Base-by-base conservation (phyloP, 2,329 filamentous ascomycete species). In the Dactylellina parvicollis region DNA sequence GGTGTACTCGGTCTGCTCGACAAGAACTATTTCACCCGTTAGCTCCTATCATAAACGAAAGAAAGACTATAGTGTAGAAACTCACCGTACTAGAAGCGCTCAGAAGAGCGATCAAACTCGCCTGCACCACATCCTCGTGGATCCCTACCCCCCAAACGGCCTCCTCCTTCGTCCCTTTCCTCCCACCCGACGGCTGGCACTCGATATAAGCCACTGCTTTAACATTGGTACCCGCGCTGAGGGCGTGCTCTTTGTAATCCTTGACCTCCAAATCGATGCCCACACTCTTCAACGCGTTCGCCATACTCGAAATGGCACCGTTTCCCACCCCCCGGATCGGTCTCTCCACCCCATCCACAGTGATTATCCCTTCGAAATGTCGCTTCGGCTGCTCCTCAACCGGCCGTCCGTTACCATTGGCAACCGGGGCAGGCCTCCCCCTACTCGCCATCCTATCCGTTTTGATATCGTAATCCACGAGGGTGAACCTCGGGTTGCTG, bases 141-240 rank as follows among this genome's bases (percentile, higher is more conserved):
- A 97, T 91, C 32, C 92, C 92, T 4, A 96, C 90, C 77, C 92
- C 92, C 92, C 92, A 96, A 1, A 96, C 90, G 78, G 87, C 90
- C 78, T 91, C 85, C 60, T 86, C 86, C 75, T 85, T 89, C 49
- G 86, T 92, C 0, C 72, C 57, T 9, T 34, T 42, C 14, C 52
- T 59, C 1, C 49, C 42, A 32, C 26, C 36, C 44, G 67, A 72
- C 2, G 67, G 67, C 10, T 75, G 52, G 81, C 92, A 96, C 81
- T 97, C 91, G 75, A 98, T 96, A 80, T 96, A 98, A 1, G 93
- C 92, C 1, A 92, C 94, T n/a, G 94, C 94, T 83, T 96, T 96
- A 76, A 94, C 92, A 74, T 92, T 87, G 66, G 88, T 87, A 74
- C 91, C 92, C 56, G 85, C 84, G 76, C 92, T 92, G 77, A 98